A percentile compares a stretch with the other conserved stretches of the same genome.
These are phyloP conservation scores for Croton laevigatus DNA, from an alignment of 441 rosid genomes.

Conservation along the genomic window DNA sequence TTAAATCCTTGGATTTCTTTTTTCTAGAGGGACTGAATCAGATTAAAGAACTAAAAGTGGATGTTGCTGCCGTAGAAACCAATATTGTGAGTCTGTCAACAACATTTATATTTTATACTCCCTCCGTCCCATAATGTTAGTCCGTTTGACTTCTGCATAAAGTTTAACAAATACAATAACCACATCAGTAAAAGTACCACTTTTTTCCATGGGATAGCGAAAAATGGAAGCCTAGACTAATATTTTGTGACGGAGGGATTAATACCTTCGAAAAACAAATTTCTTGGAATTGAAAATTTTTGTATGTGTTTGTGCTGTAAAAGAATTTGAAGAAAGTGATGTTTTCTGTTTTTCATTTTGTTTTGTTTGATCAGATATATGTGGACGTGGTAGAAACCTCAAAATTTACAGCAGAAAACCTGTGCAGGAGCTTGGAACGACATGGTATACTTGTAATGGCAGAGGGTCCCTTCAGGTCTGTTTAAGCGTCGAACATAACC, in stretches of 20 bases:
- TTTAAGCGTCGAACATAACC: conserved; percentile 10
- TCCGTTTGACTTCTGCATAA: no score
- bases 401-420: conserved; percentile 47
- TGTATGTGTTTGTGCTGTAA: background rate
- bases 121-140: no score
- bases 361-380: conserved; percentile 45
- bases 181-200: no score
- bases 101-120: background rate
- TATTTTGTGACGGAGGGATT: no score
- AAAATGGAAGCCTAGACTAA: no score
- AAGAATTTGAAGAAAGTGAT: background rate
- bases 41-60: conserved; percentile 64
- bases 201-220: no score
- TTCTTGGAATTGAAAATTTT: background rate
- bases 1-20: conserved; percentile 13
- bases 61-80: conserved; percentile 73
- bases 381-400: conserved; percentile 49
- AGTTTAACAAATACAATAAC: no score
- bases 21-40: conserved; percentile 66
- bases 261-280: no score
- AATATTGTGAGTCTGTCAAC: conserved; percentile 63
- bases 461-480: conserved; percentile 57
- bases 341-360: background rate
- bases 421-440: conserved; percentile 63
- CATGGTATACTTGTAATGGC: conserved; percentile 63